These are phyloP conservation scores for Phlebiopsis flavidoalba DNA, from an alignment of 768 basidiomycete genomes.

Conservation along the genomic window DNA sequence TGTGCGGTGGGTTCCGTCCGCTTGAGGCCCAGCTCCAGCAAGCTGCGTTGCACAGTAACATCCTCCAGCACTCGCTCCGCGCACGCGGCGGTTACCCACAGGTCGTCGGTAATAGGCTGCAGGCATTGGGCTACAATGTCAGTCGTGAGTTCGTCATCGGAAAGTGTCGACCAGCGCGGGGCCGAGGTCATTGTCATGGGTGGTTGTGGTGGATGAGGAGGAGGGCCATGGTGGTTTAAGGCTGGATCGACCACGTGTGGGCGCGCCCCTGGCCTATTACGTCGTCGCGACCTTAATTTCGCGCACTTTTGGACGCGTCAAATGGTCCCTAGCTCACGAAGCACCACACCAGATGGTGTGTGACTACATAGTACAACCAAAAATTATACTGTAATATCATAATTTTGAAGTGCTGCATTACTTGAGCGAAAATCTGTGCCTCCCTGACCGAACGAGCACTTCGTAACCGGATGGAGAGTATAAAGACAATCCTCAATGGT, in stretches of 20 bases:
- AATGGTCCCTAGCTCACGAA: neutral
- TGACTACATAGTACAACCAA: neutral
- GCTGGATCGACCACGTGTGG: slow-evolving; percentile 3
- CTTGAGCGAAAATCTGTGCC: no score
- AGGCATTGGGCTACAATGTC: slow-evolving; percentile 46
- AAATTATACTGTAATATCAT: neutral
- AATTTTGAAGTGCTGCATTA: neutral
- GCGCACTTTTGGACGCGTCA: neutral
- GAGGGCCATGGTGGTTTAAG: slow-evolving; percentile 8
- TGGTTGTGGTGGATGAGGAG: slow-evolving; percentile 24
- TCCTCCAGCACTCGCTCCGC: slow-evolving; percentile 62
- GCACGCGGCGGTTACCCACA: slow-evolving; percentile 76
- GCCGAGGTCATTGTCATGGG: slow-evolving; percentile 26
- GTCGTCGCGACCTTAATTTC: neutral
- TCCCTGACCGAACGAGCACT: slow-evolving; percentile 35
- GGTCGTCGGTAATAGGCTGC: slow-evolving; percentile 51
- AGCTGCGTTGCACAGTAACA: slow-evolving; percentile 44
- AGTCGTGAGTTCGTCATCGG: slow-evolving; percentile 53
- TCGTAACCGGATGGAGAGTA: slow-evolving; percentile 28
- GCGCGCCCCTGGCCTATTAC: neutral
- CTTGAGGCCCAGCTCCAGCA: slow-evolving; percentile 60
- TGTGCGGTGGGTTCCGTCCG: slow-evolving; percentile 48
- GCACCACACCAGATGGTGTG: neutral
- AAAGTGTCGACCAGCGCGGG: slow-evolving; percentile 48
- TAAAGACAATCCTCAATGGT: neutral